These are phyloP conservation scores for Eucalyptus regnans DNA, from an alignment of 345 rosid genomes.

Conservation along the genomic window DNA sequence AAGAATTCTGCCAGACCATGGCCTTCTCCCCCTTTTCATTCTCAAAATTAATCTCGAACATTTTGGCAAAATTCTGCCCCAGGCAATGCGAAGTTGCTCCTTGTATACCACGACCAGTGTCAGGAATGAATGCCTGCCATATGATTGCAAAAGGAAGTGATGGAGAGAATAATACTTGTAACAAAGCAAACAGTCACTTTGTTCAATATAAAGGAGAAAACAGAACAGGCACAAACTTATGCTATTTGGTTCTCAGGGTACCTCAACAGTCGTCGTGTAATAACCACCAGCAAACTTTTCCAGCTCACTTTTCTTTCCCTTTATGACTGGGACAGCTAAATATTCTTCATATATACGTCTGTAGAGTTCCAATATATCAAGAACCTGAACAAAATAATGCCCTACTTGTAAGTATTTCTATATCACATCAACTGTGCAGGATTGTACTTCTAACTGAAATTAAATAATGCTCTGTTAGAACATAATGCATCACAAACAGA, in stretches of 20 bases:
- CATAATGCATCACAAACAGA: neutral
- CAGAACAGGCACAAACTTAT: neutral
- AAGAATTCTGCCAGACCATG: conserved; percentile 98
- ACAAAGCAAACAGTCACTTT: neutral
- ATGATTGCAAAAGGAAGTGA: neutral
- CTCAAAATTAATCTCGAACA: conserved; percentile 89
- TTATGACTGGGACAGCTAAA: conserved; percentile 83
- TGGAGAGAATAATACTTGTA: neutral
- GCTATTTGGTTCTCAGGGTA: neutral
- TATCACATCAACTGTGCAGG: neutral
- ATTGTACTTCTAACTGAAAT: neutral
- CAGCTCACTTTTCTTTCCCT: conserved; percentile 92
- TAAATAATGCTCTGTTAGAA: neutral
- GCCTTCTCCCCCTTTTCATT: conserved; percentile 86
- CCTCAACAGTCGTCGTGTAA: conserved; percentile 97
- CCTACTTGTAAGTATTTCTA: neutral
- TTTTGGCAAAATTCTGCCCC: conserved; percentile 95
- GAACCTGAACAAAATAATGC: conserved; percentile 28
- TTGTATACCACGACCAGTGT: conserved; percentile 96
- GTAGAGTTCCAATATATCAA: conserved; percentile 78
- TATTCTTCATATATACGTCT: conserved; percentile 82
- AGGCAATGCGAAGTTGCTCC: conserved; percentile 97
- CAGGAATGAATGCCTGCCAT: conserved; percentile 85
- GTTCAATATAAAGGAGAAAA: neutral
- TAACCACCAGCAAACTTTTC: conserved; percentile 98